phyloP scores from a whole-genome alignment of 1,284 basidiomycete species.

The Trichosporon sp. region DNA sequence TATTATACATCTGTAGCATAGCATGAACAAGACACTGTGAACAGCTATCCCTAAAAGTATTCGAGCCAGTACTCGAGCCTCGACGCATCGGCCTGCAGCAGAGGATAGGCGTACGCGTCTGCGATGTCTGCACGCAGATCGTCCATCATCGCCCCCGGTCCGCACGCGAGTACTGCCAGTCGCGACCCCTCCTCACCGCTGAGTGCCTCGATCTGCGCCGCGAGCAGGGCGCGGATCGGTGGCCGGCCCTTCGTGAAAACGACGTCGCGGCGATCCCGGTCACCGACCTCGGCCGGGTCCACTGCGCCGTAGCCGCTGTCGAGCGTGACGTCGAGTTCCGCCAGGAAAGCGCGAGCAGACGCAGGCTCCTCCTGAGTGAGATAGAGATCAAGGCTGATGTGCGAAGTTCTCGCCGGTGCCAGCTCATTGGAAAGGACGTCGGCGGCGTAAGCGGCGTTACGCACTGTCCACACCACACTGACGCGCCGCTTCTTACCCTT shows the following conservation, averaged over 20 bases:
- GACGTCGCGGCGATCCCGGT: background rate
- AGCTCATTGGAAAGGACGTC: constrained; percentile 41
- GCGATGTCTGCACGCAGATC: constrained; percentile 36
- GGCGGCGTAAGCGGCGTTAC: constrained; percentile 35
- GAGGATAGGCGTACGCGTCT: constrained; percentile 31
- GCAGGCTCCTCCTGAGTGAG: constrained; percentile 20
- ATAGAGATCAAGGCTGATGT: constrained; percentile 29
- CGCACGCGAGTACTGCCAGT: constrained; percentile 42
- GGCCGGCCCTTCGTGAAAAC: constrained; percentile 34
- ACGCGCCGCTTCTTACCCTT: constrained; percentile 7
- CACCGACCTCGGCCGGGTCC: background rate
- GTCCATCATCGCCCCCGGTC: constrained; percentile 45
- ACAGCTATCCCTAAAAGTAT: constrained; percentile 31
- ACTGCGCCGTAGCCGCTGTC: background rate
- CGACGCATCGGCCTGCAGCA: constrained; percentile 28
- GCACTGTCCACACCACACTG: constrained; percentile 40
- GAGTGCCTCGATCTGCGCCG: constrained; percentile 19
- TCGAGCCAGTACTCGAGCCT: constrained; percentile 40
- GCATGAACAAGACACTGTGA: background rate
- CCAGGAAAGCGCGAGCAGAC: constrained; percentile 3
- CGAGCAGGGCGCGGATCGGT: constrained; percentile 31
- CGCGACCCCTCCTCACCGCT: constrained; percentile 26
- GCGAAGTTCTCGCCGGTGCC: background rate
- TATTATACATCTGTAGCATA: background rate
- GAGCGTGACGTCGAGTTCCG: background rate